phyloP scores from a whole-genome alignment of 2,329 filamentous ascomycete species.

The Fusarium agapanthi region DNA sequence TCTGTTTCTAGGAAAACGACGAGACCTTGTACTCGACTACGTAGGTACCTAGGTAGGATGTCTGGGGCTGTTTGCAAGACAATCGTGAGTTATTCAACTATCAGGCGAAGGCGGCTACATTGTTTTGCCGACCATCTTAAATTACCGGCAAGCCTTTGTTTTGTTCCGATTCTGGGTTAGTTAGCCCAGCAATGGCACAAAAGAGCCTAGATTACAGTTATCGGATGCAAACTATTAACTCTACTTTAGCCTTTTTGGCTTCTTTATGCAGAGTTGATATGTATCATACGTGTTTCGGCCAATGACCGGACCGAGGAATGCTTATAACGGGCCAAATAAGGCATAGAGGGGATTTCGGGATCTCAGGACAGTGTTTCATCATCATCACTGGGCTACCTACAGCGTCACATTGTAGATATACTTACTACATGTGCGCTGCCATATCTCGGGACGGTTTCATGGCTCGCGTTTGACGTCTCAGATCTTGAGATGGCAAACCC shows the following conservation, averaged over 20 bases:
- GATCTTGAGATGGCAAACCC: slow-evolving; percentile 15
- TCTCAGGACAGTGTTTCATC: slow-evolving; percentile 15
- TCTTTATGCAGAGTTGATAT: slow-evolving; percentile 3
- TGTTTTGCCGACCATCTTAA: background rate
- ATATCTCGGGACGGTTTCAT: slow-evolving; percentile 25
- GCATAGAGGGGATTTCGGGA: slow-evolving; percentile 2
- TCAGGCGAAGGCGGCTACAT: background rate
- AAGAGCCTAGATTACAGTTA: background rate
- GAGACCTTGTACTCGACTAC: background rate
- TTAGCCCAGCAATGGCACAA: background rate
- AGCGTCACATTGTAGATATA: slow-evolving; percentile 11
- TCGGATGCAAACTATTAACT: background rate
- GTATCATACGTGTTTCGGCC: slow-evolving; percentile 28
- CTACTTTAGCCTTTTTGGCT: background rate
- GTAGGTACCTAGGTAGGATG: background rate
- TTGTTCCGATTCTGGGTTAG: background rate
- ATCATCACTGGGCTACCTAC: background rate
- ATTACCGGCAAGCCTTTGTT: background rate
- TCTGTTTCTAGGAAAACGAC: background rate
- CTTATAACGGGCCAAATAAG: background rate
- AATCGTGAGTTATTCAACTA: background rate
- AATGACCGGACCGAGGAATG: slow-evolving; percentile 3
- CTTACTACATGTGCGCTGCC: background rate
- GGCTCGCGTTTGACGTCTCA: slow-evolving; percentile 16
- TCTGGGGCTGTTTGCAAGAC: background rate